phyloP scores from a whole-genome alignment of 129 eudicot genomes.

The Silybum marianum region DNA sequence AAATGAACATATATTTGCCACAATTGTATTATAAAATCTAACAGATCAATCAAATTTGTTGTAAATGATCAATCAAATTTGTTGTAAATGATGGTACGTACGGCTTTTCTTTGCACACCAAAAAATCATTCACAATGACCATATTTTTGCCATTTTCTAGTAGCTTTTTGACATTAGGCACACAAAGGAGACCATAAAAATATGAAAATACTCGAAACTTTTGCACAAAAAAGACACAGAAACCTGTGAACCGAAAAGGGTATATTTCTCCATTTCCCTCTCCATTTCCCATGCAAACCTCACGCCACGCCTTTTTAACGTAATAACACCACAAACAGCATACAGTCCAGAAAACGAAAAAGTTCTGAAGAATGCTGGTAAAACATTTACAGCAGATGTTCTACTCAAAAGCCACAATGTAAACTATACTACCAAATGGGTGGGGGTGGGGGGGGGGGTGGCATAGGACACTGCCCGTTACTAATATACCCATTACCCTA shows the following conservation, averaged over 20 bases:
- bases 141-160: background rate
- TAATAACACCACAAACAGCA: constrained; percentile 5
- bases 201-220: background rate
- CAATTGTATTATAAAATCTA: too few species aligned
- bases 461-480: background rate
- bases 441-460: background rate
- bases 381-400: background rate
- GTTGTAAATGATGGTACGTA: background rate
- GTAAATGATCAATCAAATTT: background rate
- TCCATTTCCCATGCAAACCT: background rate
- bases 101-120: background rate
- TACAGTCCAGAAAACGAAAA: background rate
- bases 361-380: background rate
- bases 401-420: background rate
- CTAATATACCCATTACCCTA: background rate
- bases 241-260: background rate
- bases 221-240: background rate
- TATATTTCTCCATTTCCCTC: background rate
- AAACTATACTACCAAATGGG: background rate
- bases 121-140: background rate
- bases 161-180: background rate
- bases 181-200: background rate
- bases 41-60: background rate
- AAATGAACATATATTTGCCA: background rate
- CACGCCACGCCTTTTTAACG: background rate